Evolutionary conservation across 176 grass and related monocot species (phyloP), one percentile per base, ranked within the genome.

Genomic region (Poa annua): DNA sequence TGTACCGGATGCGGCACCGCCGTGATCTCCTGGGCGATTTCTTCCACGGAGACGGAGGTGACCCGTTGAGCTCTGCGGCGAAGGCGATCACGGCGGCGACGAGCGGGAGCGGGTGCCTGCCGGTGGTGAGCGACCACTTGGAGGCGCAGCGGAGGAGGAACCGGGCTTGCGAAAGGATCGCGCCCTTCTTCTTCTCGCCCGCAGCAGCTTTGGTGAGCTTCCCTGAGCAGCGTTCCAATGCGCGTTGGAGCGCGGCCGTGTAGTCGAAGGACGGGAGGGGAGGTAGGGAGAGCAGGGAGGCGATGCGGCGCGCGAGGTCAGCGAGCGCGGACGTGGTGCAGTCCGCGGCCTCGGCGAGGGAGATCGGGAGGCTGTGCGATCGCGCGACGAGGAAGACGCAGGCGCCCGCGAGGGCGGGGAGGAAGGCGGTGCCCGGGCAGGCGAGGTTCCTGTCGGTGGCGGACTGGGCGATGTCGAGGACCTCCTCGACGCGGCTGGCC

Each of bases 101-200:
- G 22, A 92, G 35, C 10, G 90, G 80, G 0, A 88, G 86, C 5
- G 84, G 87, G 51, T 84, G 84, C 39, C 80, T 80, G 4, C 84
- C 90, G 0, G 83, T 92, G 41, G 90, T 86, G 76, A 89, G 90
- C 41, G 85, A 85, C 87, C 84, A 92, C 80, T 92, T 89, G 50
- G 84, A 71, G 50, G 86, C 60, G 63, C 90, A 92, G 49, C 75
- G 26, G 14, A 87, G 87, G 67, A 92, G 90, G 53, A 92, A 92
- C 25, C 84, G 74, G n/a, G 66, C 87, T 47, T 89, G 87, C 39
- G 60, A 79, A 13, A 92, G 83, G 8, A 89, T 61, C 57, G 76
- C 74, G 11, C 29, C 2, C 29, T 86, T 76, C 11, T 50, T 51
- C 26, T 74, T 92, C 6, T 76, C 74, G 5, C 35, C 39, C 3